Evolutionary conservation across 257 asterid species (phyloP).

Genomic region (Nicotiana knightiana): DNA sequence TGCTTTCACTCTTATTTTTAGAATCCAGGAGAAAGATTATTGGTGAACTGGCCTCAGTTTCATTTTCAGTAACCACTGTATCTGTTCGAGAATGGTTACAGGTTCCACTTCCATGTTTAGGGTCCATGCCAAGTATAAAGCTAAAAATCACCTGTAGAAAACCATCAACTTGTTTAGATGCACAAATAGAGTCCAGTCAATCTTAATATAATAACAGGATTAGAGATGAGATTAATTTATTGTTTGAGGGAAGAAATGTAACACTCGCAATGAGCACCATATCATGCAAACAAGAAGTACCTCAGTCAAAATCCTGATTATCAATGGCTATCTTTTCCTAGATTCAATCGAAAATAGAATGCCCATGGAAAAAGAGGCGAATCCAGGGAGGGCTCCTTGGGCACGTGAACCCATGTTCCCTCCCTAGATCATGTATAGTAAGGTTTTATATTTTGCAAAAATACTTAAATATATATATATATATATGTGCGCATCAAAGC

Average conservation of each 20-base stretch:
- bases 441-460: too few relatives aligned
- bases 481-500: too few relatives aligned
- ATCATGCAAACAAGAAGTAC: background rate
- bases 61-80: conserved; percentile 8
- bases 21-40: conserved; percentile 8
- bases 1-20: conserved; percentile 18
- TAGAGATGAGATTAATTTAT: background rate
- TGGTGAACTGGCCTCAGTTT: conserved; percentile 14
- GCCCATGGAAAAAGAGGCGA: background rate
- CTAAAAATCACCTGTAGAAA: background rate
- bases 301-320: background rate
- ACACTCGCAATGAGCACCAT: background rate
- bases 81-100: conserved; percentile 15
- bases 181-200: background rate
- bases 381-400: background rate
- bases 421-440: too few relatives aligned
- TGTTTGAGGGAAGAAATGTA: background rate
- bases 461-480: too few relatives aligned
- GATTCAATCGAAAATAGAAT: background rate
- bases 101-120: conserved; percentile 19
- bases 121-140: conserved; percentile 35
- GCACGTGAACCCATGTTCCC: too few relatives aligned
- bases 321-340: background rate
- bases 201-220: background rate
- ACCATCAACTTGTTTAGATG: background rate